Base-by-base conservation (phyloP, 345 rosid genomes). In the Microcos paniculata region DNA sequence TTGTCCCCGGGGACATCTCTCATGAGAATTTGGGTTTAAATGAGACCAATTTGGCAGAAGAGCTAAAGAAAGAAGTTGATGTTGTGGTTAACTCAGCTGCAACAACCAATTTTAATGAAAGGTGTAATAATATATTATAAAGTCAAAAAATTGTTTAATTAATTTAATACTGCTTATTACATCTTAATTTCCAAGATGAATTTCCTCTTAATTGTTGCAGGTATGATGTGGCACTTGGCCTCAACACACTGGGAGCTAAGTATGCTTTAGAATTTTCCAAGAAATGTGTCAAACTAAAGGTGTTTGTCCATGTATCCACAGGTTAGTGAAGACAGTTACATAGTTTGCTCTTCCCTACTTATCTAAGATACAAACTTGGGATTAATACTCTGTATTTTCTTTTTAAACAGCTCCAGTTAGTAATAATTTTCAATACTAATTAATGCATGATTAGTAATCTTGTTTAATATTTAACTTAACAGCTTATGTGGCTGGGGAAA, bases 31-130 rank as follows among this genome's bases (percentile, higher is more conserved):
- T 91, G 66, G 96, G 96, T 40, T 2, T 89, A 4, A 79, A 79
- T 45, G 85, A 85, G 40, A 42, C 67, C 26, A 76, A 43, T 40
- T 75, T 91, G 59, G 79, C 67, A 26, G 82, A 90, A 65, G 77
- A 85, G 65, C 82, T 91, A 82, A 66, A 61, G 80, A 82, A 55
- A 26, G 87, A 90, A 71, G 59, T 90, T 4, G 91, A 93, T 38
- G 66, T 84, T 33, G 69, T 93, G 6, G 71, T 93, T 38, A 91
- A 93, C 76, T 80, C 86, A 23, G 98, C 97, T 0, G 98, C 93
- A 64, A 86, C 90, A n/a, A 90, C 93, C 48, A 85, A 79, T 68
- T 94, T 94, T 42, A 89, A 91, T 72, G 97, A 92, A 67, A 90
- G 97, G 95, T 86, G 6, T 56, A 56, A n/a, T n/a, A 21, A 56